Evolutionary conservation across 2,329 filamentous ascomycete species (phyloP), one percentile per base, ranked within the genome.

Genomic region (Fusarium sublunatum): DNA sequence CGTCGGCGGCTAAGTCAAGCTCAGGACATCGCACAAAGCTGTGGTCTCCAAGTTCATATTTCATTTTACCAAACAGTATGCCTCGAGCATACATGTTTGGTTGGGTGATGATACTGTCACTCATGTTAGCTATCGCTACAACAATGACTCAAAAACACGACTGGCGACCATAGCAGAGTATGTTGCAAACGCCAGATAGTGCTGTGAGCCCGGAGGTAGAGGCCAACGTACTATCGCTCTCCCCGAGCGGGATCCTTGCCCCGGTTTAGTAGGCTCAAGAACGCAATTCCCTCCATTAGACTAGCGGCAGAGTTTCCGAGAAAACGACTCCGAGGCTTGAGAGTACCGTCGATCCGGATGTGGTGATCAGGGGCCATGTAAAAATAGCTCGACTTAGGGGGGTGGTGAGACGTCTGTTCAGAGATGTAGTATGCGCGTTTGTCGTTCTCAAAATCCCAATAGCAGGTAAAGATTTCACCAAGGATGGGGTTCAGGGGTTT

Each of bases 31-130:
- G 86, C 19, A 99, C 91, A 70, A 93, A 92, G 75, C 93, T 97
- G 79, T 97, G 93, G 75, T 98, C 94, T 64, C 94, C 95, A 7
- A 99, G 87, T 80, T 99, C 95, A 77, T 98, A 99, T 77, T 97
- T 98, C 95, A 99, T 98, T 77, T 97, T 98, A 43, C 95, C 95
- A 72, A 99, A 97, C 8, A 99, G 82, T 58, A 99, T 98, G 32
- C 95, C 94, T 61, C 95, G 87, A 22, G 94, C 95, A 76, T 99
- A 99, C 93, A 99, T 99, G 80, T 99, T 99, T 15, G 95, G 95
- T 73, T 99, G 95, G 5, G 95, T 98, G 48, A 98, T 79, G 72
- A 96, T 91, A 77, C 92, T 96, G 39, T 1, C 7, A 39, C 36
- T 22, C 38, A 56, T 50, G 61, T 68, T 52, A 55, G 50, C 29